These are phyloP conservation scores for Batkoa obscura DNA, from an alignment of 371 early-diverging fungal genomes.

Conservation along the genomic window DNA sequence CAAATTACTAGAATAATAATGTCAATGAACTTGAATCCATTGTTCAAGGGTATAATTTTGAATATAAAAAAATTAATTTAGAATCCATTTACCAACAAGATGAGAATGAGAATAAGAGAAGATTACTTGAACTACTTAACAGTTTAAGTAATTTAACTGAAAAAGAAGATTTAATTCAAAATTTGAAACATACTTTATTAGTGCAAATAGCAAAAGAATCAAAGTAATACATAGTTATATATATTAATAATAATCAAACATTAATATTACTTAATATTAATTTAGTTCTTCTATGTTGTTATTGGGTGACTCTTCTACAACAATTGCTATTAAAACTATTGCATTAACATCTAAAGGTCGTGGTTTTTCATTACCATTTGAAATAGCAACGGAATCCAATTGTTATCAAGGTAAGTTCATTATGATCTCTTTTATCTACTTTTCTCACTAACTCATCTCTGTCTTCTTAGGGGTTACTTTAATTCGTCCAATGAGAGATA, in stretches of 20 bases:
- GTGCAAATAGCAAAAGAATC: neutral
- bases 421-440: neutral
- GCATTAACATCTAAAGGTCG: constrained; percentile 63
- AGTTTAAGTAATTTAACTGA: neutral
- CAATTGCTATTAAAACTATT: constrained; percentile 60
- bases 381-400: constrained; percentile 38
- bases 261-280: neutral
- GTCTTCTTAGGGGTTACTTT: constrained; percentile 20
- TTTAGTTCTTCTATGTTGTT: constrained; percentile 40
- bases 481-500: constrained; percentile 66
- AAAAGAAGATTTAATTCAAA: neutral
- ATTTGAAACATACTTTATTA: neutral
- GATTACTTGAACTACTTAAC: neutral
- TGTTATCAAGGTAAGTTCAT: constrained; percentile 14
- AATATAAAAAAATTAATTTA: neutral
- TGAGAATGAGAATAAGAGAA: neutral
- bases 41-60: neutral
- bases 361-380: constrained; percentile 63
- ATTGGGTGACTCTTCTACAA: constrained; percentile 60
- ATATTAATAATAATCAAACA: neutral
- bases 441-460: neutral
- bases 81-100: neutral
- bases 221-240: neutral
- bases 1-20: neutral
- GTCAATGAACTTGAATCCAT: neutral